These are phyloP conservation scores for Salix suchowensis DNA, from an alignment of 345 rosid species.

Conservation along the genomic window DNA sequence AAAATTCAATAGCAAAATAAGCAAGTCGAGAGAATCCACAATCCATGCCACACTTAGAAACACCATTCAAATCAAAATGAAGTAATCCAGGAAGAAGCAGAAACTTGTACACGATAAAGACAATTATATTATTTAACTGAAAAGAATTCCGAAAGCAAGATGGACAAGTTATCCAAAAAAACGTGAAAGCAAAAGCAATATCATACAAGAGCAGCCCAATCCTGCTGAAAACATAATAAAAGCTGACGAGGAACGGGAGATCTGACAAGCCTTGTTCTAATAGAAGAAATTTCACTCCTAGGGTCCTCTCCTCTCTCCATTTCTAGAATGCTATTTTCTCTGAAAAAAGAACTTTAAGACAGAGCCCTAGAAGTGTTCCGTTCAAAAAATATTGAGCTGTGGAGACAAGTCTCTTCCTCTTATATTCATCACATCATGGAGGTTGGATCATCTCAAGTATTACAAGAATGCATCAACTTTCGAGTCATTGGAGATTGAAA, in stretches of 20 bases:
- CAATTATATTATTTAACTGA: not conserved
- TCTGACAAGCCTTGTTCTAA: no score
- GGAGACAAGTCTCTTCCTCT: not conserved
- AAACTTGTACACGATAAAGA: not conserved
- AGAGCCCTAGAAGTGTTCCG: not conserved
- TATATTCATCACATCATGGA: not conserved
- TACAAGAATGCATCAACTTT: not conserved
- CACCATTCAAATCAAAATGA: not conserved
- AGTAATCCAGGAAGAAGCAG: not conserved
- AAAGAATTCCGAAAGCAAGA: not conserved
- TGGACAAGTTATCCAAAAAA: not conserved
- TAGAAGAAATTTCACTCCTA: not conserved
- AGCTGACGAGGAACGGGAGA: no score
- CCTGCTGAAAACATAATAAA: not conserved
- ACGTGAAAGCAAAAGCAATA: not conserved
- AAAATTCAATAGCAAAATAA: not conserved
- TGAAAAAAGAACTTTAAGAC: not conserved
- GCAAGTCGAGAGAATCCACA: not conserved
- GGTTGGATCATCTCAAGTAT: not conserved
- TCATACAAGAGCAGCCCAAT: not conserved
- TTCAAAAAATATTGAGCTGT: not conserved
- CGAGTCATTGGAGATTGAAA: not conserved
- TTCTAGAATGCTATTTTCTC: not conserved
- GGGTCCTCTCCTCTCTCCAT: not conserved
- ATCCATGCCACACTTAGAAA: not conserved